A percentile compares a stretch with the other conserved stretches of the same genome.
These are phyloP conservation scores for Helicostylum pulchrum DNA, from an alignment of 192 early-diverging fungal species.

Conservation along the genomic window DNA sequence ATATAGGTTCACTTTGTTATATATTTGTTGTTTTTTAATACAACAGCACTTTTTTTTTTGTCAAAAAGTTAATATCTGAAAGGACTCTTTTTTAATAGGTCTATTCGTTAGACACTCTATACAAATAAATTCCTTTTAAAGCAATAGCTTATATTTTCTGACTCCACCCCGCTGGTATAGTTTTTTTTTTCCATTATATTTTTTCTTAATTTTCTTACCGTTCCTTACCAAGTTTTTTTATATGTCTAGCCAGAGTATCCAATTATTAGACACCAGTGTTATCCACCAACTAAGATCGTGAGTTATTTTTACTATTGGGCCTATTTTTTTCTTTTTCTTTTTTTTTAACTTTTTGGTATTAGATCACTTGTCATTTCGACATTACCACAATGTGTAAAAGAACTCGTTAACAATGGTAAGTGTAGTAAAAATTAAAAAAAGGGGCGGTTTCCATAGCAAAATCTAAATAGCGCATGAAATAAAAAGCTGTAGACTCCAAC, in stretches of 20 bases:
- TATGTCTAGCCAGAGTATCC: constrained; percentile 1
- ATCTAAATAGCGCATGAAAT: background rate
- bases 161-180: background rate
- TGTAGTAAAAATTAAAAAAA: background rate
- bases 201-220: constrained; percentile 2
- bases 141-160: too few species aligned
- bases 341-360: background rate
- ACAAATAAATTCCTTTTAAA: too few species aligned
- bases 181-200: constrained; percentile 3
- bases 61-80: too few species aligned
- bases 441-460: constrained; percentile 2
- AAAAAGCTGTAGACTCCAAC: constrained; percentile 54
- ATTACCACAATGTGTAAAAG: constrained; percentile 53
- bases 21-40: too few species aligned
- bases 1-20: too few species aligned
- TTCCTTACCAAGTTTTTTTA: background rate
- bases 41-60: too few species aligned
- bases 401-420: constrained; percentile 63
- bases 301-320: background rate
- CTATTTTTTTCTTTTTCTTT: background rate
- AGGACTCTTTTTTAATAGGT: too few species aligned
- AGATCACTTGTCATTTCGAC: constrained; percentile 17
- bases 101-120: too few species aligned
- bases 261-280: constrained; percentile 13
- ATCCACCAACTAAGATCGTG: constrained; percentile 17